Conservation (phyloP, 768 basidiomycete species). For the Russula sp. region DNA sequence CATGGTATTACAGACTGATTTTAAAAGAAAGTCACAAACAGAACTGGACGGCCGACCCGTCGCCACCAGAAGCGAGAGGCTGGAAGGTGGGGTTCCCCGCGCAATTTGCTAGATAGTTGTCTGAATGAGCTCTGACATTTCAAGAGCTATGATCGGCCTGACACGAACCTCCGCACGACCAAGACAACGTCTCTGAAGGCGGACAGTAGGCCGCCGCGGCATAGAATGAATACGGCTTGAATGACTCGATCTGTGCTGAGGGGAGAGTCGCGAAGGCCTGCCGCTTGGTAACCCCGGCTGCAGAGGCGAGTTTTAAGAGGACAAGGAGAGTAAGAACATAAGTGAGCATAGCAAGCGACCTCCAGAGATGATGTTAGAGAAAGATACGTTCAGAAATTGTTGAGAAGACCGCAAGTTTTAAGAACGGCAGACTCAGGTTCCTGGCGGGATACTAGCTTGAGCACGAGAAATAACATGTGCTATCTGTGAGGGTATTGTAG, state of each 20-base stretch:
- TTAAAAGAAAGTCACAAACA: background rate
- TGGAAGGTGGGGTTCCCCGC: slow-evolving; percentile 41
- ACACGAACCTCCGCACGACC: slow-evolving; percentile 46
- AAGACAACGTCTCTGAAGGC: slow-evolving; percentile 38
- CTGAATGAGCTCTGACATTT: background rate
- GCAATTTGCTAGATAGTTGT: slow-evolving; percentile 36
- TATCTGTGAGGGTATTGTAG: too few species aligned
- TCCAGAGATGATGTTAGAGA: too few species aligned
- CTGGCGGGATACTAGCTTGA: too few species aligned
- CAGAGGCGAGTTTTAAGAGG: background rate
- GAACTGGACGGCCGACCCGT: slow-evolving; percentile 4
- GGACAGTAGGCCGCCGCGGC: slow-evolving; percentile 48
- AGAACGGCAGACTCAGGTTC: too few species aligned
- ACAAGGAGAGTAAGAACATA: background rate
- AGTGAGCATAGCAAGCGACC: background rate
- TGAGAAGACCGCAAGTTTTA: too few species aligned
- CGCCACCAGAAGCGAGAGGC: slow-evolving; percentile 38
- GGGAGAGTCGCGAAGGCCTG: background rate
- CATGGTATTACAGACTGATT: slow-evolving; percentile 9
- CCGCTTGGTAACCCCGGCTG: background rate
- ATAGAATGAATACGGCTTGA: slow-evolving; percentile 45
- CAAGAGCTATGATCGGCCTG: background rate
- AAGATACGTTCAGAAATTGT: too few species aligned
- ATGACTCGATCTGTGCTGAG: slow-evolving; percentile 35
- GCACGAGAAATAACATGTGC: too few species aligned